Evolutionary conservation across 2,329 filamentous ascomycete genomes (phyloP), one percentile per base, ranked within the genome.

Genomic region (Cytospora piceicola): DNA sequence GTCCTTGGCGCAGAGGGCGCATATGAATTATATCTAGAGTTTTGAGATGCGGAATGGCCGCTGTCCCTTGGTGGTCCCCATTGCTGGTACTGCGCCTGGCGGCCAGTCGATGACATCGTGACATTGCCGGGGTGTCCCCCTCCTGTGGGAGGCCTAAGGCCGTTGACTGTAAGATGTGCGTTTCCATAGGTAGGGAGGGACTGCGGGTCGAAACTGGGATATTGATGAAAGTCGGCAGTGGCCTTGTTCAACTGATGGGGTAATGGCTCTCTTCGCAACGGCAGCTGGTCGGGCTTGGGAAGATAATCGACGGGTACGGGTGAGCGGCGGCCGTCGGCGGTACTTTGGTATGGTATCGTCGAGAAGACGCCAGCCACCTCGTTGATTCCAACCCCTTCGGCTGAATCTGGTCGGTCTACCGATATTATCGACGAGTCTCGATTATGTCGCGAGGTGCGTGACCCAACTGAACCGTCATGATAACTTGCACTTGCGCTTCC

Each of bases 191-290:
- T 77, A 52, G 81, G 78, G 63, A 80, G 74, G 49, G 80, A 75
- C 58, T 83, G 78, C 34, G 86, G 80, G 70, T 90, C 88, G 75
- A 91, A 88, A 61, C 85, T 85, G 52, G 93, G 93, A 76, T 97
- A 97, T 74, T 97, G 94, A 79, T 97, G 93, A 75, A 89, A 97
- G 77, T 97, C 94, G 71, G 81, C 81, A 58, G 87, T 87, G 70
- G 82, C 83, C 78, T 93, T 94, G 76, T 93, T 94, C 62, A 96
- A 80, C 73, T 96, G 92, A 77, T 95, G 91, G 34, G 93, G 92
- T 66, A 91, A 83, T 65, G 90, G 90, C 64, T 95, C 91, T 75
- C 88, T 88, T 71, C 88, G 85, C 64, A 82, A 78, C 27, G 86
- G 82, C 71, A 83, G 77, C 73, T 90, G 87, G 68, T 92, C 89